Evolutionary conservation across 1,284 basidiomycete species (phyloP).

Genomic region (Apiotrichum montevideense): DNA sequence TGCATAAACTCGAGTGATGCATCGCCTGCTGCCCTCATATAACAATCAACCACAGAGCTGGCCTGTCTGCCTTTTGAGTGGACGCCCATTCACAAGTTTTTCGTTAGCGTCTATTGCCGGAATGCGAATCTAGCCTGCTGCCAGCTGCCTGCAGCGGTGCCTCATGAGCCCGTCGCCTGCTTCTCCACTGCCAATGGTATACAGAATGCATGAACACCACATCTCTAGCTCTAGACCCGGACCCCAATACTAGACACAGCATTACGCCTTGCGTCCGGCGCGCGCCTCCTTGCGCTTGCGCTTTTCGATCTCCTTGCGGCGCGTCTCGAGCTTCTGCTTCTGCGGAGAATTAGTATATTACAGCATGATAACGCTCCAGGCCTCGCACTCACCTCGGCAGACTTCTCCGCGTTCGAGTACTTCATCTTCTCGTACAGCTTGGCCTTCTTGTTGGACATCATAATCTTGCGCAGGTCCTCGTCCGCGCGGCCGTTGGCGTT

Average conservation of each 20-base stretch:
- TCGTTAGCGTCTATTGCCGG: no score
- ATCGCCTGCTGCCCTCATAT: no score
- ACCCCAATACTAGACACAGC: not conserved
- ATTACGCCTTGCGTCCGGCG: conserved; percentile 4
- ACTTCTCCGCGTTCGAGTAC: conserved; percentile 72
- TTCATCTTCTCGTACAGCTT: conserved; percentile 96
- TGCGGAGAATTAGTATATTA: conserved; percentile 35
- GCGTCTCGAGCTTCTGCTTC: conserved; percentile 57
- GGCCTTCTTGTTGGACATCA: conserved; percentile 95
- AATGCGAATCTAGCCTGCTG: no score
- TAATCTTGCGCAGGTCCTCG: conserved; percentile 92
- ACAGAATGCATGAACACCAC: conserved; percentile 9
- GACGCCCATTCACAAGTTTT: no score
- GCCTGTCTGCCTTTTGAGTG: no score
- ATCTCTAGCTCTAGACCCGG: not conserved
- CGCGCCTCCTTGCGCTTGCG: conserved; percentile 51
- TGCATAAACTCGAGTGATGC: no score
- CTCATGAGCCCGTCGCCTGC: not conserved
- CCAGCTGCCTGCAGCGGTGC: no score
- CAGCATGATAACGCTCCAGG: no score
- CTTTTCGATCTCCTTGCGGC: conserved; percentile 57
- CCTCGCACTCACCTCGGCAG: conserved; percentile 62
- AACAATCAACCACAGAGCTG: no score
- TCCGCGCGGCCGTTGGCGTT: conserved; percentile 51
- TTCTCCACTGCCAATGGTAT: conserved; percentile 1